These are phyloP conservation scores for Aphanoascus verrucosus DNA, from an alignment of 2,329 filamentous ascomycete genomes.

Conservation along the genomic window DNA sequence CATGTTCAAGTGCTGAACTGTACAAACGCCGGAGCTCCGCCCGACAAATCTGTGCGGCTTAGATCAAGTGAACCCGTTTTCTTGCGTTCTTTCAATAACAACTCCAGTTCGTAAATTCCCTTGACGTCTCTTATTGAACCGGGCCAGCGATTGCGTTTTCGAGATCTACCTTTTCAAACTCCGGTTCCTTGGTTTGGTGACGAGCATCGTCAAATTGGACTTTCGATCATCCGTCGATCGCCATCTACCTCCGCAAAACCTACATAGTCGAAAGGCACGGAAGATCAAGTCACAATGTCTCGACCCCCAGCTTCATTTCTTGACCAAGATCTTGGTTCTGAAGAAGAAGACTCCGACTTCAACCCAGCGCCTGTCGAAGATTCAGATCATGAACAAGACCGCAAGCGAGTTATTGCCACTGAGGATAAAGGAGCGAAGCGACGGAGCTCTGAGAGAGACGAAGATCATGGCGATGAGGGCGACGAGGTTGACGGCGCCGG, in stretches of 20 bases:
- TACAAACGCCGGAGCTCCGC: no score
- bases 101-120: no score
- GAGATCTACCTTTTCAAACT: no score
- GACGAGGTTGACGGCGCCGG: constrained; percentile 24
- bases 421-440: constrained; percentile 18
- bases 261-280: neutral
- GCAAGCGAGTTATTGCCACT: constrained; percentile 22
- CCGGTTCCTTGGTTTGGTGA: neutral
- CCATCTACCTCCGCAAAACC: neutral
- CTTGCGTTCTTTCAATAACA: no score
- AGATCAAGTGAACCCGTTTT: no score
- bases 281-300: constrained; percentile 23
- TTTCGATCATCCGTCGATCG: neutral
- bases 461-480: constrained; percentile 38
- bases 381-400: constrained; percentile 58
- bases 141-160: no score
- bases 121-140: no score
- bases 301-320: constrained; percentile 32
- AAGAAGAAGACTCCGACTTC: constrained; percentile 79
- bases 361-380: constrained; percentile 66
- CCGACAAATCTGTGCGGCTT: no score
- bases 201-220: neutral
- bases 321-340: constrained; percentile 44
- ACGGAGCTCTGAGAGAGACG: constrained; percentile 30
- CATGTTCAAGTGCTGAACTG: no score